Conservation (phyloP, 2,329 filamentous ascomycete species). For the Hymenoscyphus fructigenus region DNA sequence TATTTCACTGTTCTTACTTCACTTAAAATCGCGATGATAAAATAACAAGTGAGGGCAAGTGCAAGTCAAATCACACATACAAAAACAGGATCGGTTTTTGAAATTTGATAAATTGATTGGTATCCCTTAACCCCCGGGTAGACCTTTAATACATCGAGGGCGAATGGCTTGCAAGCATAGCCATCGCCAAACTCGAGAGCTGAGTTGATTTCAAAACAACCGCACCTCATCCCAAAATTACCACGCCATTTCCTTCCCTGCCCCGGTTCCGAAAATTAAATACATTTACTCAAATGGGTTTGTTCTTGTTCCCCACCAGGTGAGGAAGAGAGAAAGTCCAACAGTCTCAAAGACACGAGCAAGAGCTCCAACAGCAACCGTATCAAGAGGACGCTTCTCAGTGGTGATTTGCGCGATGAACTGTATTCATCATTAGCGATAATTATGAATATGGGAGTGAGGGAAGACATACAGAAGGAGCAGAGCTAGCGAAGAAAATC, state of each 20-base stretch:
- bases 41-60: too few species aligned
- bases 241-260: background rate
- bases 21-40: too few species aligned
- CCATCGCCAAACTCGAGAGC: background rate
- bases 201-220: background rate
- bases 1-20: too few species aligned
- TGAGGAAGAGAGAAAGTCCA: slow-evolving; percentile 86
- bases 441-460: background rate
- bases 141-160: background rate
- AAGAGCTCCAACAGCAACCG: slow-evolving; percentile 79
- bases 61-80: too few species aligned
- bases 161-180: background rate
- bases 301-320: slow-evolving; percentile 96
- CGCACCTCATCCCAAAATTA: background rate
- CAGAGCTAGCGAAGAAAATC: slow-evolving; percentile 88
- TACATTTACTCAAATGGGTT: slow-evolving; percentile 67
- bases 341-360: slow-evolving; percentile 90
- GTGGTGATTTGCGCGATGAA: slow-evolving; percentile 83
- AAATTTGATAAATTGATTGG: background rate
- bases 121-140: background rate
- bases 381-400: slow-evolving; percentile 90
- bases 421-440: slow-evolving; percentile 44
- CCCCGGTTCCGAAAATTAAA: background rate
- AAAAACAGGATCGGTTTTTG: too few species aligned
- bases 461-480: slow-evolving; percentile 70